These are phyloP conservation scores for Choiromyces venosus DNA, from an alignment of 495 filamentous ascomycete species.

Conservation along the genomic window DNA sequence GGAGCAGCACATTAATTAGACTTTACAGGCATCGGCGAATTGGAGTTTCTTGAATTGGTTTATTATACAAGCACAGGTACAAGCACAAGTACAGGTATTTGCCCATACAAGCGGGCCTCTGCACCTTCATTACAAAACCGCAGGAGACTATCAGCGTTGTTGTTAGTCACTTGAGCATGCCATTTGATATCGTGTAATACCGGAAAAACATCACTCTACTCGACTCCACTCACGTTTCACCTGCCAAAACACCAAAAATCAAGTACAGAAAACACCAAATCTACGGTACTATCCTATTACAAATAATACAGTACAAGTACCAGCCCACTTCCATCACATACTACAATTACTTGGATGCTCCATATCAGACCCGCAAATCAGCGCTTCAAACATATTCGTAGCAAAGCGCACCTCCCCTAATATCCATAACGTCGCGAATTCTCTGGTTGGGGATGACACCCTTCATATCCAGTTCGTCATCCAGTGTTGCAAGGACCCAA, in stretches of 20 bases:
- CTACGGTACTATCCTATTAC: not conserved
- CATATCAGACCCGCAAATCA: not conserved
- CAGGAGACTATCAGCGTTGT: not conserved
- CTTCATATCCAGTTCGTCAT: constrained; percentile 37
- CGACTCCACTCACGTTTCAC: no score
- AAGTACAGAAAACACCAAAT: not conserved
- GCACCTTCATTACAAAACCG: not conserved
- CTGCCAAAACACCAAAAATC: not conserved
- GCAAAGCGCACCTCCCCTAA: constrained; percentile 20
- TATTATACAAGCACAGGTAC: no score
- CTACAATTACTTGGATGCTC: not conserved
- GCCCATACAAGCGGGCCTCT: not conserved
- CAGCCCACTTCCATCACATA: not conserved
- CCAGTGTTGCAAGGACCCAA: constrained; percentile 21
- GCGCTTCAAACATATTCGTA: constrained; percentile 24
- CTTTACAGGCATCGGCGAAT: not conserved
- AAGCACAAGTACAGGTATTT: no score
- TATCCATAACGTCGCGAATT: constrained; percentile 40
- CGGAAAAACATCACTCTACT: not conserved
- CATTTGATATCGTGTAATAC: not conserved
- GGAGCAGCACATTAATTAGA: not conserved
- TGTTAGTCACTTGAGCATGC: not conserved
- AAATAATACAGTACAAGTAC: not conserved
- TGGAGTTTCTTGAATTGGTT: not conserved
- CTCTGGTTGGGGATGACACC: constrained; percentile 25